phyloP scores from a whole-genome alignment of 2,329 filamentous ascomycete genomes.

The Epichloe scottii region DNA sequence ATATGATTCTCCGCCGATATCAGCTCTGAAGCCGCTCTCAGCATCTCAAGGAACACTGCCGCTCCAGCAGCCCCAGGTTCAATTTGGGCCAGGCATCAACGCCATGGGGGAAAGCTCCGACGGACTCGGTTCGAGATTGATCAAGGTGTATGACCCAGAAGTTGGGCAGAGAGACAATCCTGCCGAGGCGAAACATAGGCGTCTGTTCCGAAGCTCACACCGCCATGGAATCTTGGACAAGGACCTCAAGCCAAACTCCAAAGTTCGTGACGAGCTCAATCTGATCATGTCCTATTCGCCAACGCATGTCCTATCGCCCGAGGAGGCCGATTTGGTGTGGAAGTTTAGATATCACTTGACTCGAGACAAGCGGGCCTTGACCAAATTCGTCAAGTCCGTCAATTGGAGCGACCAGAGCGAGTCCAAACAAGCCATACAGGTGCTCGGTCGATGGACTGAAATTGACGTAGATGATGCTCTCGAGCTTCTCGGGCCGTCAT shows the following conservation, averaged over 20 bases:
- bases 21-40: slow-evolving; percentile 50
- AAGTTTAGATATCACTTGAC: slow-evolving; percentile 93
- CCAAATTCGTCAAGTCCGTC: slow-evolving; percentile 96
- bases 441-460: slow-evolving; percentile 87
- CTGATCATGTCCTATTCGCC: slow-evolving; percentile 84
- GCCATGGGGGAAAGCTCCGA: slow-evolving; percentile 41
- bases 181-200: slow-evolving; percentile 85
- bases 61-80: slow-evolving; percentile 77
- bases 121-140: slow-evolving; percentile 46
- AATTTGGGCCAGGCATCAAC: slow-evolving; percentile 81
- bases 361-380: slow-evolving; percentile 80
- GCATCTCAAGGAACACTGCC: slow-evolving; percentile 53
- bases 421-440: slow-evolving; percentile 76
- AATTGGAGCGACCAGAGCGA: slow-evolving; percentile 84
- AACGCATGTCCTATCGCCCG: slow-evolving; percentile 72
- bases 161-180: slow-evolving; percentile 83
- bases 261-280: slow-evolving; percentile 88
- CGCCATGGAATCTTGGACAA: slow-evolving; percentile 90
- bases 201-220: slow-evolving; percentile 78
- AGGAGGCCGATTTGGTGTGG: slow-evolving; percentile 95
- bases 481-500: slow-evolving; percentile 82
- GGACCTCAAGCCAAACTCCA: slow-evolving; percentile 90
- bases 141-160: slow-evolving; percentile 88
- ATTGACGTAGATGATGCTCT: slow-evolving; percentile 96
- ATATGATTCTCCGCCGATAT: slow-evolving; percentile 75